Evolutionary conservation across 257 asterid species (phyloP).

Genomic region (Solanum clarkiae): DNA sequence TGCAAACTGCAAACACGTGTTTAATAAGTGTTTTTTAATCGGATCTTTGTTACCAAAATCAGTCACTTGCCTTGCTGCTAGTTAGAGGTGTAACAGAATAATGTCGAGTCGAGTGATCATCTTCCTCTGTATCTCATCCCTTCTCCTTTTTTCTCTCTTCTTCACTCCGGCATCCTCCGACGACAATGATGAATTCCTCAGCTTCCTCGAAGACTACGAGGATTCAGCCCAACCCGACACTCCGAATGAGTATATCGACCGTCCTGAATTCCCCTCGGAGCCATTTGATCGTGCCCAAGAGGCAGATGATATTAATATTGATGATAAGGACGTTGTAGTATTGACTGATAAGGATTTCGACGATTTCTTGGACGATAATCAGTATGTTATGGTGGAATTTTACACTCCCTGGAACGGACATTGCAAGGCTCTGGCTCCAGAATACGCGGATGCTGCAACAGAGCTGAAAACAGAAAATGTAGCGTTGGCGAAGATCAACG

Average conservation of each 20-base stretch:
- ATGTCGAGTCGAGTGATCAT: conserved; percentile 19
- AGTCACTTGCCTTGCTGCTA: background rate
- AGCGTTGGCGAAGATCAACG: conserved; percentile 72
- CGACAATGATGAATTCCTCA: conserved; percentile 66
- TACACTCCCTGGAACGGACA: conserved; percentile 98
- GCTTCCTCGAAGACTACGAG: conserved; percentile 57
- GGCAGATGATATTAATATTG: conserved; percentile 39
- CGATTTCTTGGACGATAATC: conserved; percentile 44
- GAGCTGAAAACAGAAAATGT: conserved; percentile 68
- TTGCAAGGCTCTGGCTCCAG: conserved; percentile 74
- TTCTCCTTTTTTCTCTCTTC: conserved; percentile 13
- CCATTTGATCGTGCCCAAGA: conserved; percentile 25
- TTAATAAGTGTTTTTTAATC: background rate
- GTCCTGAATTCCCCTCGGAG: conserved; percentile 16
- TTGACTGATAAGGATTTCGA: conserved; percentile 56
- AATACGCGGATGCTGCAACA: conserved; percentile 74
- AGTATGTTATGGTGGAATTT: conserved; percentile 78
- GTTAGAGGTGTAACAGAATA: background rate
- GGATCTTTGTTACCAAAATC: background rate
- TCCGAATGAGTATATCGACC: conserved; percentile 11
- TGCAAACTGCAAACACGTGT: background rate
- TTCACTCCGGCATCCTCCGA: background rate
- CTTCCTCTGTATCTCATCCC: conserved; percentile 14
- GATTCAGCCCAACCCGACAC: conserved; percentile 18
- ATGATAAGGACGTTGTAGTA: conserved; percentile 65